Evolutionary conservation across 345 rosid species (phyloP).

Genomic region (Clausena lansium): DNA sequence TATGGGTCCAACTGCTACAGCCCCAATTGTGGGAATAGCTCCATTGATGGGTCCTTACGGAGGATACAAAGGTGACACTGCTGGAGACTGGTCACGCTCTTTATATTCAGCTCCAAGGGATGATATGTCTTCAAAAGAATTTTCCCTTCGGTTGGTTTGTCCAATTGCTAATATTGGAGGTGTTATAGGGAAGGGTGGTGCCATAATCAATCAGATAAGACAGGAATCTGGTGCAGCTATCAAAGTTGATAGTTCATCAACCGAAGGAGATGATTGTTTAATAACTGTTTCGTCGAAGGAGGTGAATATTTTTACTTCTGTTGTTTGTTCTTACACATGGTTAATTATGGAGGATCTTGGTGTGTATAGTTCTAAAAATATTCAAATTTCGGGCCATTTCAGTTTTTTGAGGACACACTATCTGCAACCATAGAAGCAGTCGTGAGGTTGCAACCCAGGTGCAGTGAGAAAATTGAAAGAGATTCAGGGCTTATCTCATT

Average conservation of each 20-base stretch:
- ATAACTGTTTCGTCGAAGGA: constrained; percentile 82
- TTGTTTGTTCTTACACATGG: not conserved
- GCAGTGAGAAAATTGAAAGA: constrained; percentile 90
- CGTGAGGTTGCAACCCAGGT: constrained; percentile 79
- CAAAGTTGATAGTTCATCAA: constrained; percentile 83
- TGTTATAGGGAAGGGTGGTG: constrained; percentile 95
- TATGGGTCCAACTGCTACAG: constrained; percentile 54
- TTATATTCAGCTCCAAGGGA: constrained; percentile 80
- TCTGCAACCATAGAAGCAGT: constrained; percentile 94
- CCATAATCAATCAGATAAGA: constrained; percentile 84
- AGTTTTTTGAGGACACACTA: constrained; percentile 79
- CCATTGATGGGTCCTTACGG: constrained; percentile 76
- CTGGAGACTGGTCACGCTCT: constrained; percentile 82
- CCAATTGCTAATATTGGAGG: constrained; percentile 82
- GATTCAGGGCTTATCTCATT: constrained; percentile 91
- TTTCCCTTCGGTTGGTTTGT: constrained; percentile 76
- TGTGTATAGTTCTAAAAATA: constrained; percentile 6
- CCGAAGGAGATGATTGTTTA: constrained; percentile 90
- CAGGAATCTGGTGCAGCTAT: constrained; percentile 84
- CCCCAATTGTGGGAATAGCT: constrained; percentile 76
- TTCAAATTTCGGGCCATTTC: constrained; percentile 17
- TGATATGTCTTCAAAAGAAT: constrained; percentile 68
- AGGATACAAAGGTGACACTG: constrained; percentile 70
- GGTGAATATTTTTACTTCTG: constrained; percentile 42
- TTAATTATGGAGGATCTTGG: not conserved